Percentiles rank a stretch among this genome's conserved stretches.
phyloP scores from a whole-genome alignment of 345 rosid genomes.

The Hevea brasiliensis region DNA sequence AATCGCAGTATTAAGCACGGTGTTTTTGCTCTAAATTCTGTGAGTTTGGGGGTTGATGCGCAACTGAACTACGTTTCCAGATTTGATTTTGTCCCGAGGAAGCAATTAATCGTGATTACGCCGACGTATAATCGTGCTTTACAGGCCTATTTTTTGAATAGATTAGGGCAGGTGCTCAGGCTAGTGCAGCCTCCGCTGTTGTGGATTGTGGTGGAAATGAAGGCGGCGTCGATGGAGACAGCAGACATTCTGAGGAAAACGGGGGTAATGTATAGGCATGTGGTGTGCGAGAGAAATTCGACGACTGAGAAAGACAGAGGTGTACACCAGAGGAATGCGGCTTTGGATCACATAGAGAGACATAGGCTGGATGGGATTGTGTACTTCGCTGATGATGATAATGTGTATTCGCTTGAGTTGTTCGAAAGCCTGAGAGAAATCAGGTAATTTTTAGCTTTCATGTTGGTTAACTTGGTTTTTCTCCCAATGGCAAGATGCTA shows the following conservation, averaged over 20 bases:
- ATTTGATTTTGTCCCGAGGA: constrained; percentile 46
- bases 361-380: constrained; percentile 85
- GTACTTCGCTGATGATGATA: constrained; percentile 83
- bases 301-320: constrained; percentile 67
- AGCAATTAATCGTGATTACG: constrained; percentile 78
- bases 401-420: constrained; percentile 71
- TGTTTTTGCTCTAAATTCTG: constrained; percentile 6
- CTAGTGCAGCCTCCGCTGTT: constrained; percentile 74
- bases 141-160: constrained; percentile 73
- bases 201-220: constrained; percentile 91
- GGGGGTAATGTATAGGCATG: constrained; percentile 84
- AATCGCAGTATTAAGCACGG: background rate
- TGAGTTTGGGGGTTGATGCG: constrained; percentile 7
- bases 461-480: background rate
- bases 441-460: constrained; percentile 40
- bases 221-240: constrained; percentile 67
- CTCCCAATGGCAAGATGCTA: background rate
- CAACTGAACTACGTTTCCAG: constrained; percentile 14
- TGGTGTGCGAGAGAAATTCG: constrained; percentile 55
- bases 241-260: constrained; percentile 77
- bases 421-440: constrained; percentile 64
- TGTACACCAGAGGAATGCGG: constrained; percentile 71
- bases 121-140: constrained; percentile 78
- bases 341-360: constrained; percentile 71
- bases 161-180: constrained; percentile 75